Conservation (phyloP, 257 asterid species). For the Ophiorrhiza pumila region DNA sequence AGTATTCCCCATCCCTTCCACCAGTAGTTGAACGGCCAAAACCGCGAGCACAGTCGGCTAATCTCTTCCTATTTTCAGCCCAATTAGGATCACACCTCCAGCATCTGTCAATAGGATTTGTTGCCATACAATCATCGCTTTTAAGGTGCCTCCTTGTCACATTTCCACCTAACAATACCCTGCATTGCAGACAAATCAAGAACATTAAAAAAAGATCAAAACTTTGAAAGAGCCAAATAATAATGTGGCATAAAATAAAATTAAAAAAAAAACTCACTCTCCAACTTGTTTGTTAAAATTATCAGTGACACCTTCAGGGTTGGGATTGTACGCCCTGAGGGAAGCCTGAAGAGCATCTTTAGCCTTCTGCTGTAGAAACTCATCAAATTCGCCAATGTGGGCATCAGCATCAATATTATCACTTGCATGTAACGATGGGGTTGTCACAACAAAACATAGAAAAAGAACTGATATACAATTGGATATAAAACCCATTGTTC, state of each 20-base stretch:
- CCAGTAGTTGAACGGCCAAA: conserved; percentile 54
- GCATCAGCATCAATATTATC: neutral
- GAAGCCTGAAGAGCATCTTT: conserved; percentile 45
- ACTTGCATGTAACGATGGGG: conserved; percentile 36
- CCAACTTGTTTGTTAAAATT: conserved; percentile 52
- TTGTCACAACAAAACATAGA: conserved; percentile 8
- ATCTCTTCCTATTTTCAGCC: conserved; percentile 49
- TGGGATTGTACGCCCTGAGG: conserved; percentile 42
- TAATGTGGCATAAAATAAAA: neutral
- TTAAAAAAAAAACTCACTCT: conserved; percentile 36
- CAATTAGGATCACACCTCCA: conserved; percentile 65
- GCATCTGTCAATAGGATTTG: conserved; percentile 68
- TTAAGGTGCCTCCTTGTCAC: conserved; percentile 36
- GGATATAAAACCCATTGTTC: conserved; percentile 5
- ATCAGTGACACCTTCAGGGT: conserved; percentile 52
- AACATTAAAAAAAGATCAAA: neutral
- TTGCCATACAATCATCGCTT: conserved; percentile 35
- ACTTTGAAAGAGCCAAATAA: neutral
- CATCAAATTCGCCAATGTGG: conserved; percentile 44
- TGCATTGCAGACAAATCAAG: conserved; percentile 6
- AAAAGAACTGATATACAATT: neutral
- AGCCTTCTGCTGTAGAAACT: conserved; percentile 40
- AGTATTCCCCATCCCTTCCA: conserved; percentile 41
- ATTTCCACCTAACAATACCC: conserved; percentile 30
- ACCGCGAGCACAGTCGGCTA: conserved; percentile 59